A percentile compares a stretch with the other conserved stretches of the same genome.
Conservation (phyloP, 495 filamentous ascomycete genomes). For the Chaetomium cochliodes region DNA sequence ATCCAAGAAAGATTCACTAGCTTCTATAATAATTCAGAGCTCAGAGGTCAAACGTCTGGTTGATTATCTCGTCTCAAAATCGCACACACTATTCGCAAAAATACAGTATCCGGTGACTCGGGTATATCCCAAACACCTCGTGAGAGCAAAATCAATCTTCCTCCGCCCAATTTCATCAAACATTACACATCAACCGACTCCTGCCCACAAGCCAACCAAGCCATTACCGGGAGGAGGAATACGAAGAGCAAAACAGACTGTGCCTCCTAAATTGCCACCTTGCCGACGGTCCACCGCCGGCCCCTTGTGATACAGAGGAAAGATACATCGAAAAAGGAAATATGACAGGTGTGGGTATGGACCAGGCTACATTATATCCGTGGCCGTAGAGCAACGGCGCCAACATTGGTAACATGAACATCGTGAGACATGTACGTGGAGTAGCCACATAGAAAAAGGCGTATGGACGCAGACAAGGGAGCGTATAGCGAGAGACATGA, state of each 20-base stretch:
- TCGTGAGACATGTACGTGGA: slow-evolving; percentile 1
- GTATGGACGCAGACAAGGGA: background rate
- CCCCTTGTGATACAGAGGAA: background rate
- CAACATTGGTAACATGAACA: slow-evolving; percentile 9
- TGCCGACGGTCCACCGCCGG: too few relatives aligned
- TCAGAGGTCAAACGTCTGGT: too few relatives aligned
- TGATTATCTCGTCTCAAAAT: too few relatives aligned
- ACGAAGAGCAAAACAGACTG: background rate
- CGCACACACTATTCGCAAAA: too few relatives aligned
- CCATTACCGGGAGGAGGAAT: background rate
- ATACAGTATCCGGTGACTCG: too few relatives aligned
- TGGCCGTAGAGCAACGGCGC: background rate
- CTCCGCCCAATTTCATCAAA: too few relatives aligned
- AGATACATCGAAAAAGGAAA: background rate
- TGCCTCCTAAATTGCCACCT: background rate
- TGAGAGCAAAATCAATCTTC: too few relatives aligned
- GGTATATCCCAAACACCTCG: too few relatives aligned
- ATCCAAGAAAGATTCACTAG: too few relatives aligned
- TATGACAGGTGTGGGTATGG: background rate
- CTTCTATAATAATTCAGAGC: too few relatives aligned
- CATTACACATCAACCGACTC: background rate
- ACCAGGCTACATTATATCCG: background rate
- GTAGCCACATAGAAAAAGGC: background rate
- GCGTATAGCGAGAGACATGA: background rate
- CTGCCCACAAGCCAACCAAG: too few relatives aligned